Evolutionary conservation across 169 alveolate species (phyloP), one percentile per base, ranked within the genome.

Genomic region (Cryptosporidium ryanae): DNA sequence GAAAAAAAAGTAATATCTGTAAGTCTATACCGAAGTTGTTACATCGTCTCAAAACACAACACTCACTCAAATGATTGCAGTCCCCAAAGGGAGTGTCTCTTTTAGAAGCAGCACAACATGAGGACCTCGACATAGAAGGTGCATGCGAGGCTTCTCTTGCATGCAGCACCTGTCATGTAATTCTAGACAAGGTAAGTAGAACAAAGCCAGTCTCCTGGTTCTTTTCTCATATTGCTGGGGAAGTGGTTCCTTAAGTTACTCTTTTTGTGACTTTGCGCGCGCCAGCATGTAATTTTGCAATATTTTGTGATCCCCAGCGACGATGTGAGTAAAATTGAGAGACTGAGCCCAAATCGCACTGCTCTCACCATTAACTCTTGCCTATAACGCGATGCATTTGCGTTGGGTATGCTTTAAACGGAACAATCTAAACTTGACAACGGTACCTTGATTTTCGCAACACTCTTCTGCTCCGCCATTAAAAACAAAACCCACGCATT

Each of bases 131-230:
- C 57, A 82, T 91, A 46, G 96, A 93, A 95, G 99, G 99, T 5
- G 99, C 99, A 25, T 97, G 99, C 76, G 99, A 96, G 67, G 98
- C 96, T 43, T 92, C 96, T 55, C 90, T 94, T 49, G 99, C 99
- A 1, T 97, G 99, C 70, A 96, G 99, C 13, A 97, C 99, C 0
- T 97, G 99, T 83, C 99, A 97, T 91, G 98, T 97, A 2, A 95
- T 97, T 31, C 89, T 97, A 66, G 97, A 95, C 52, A 94, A 95
- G 44, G 87, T 76, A 76, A 59, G 87, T 76, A 44, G 12, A 2
- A 38, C 46, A 38, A 38, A 38, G 46, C 8, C 46, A 38, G 8
- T 38, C 8, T 38, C 46, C 8, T n/a, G n/a, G n/a, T n/a, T n/a
- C n/a, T n/a, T n/a, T n/a, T n/a, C n/a, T n/a, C n/a, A n/a, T n/a